Evolutionary conservation across 139 green algal genomes (phyloP), one percentile per base, ranked within the genome.

Genomic region (Chlorella sp.): DNA sequence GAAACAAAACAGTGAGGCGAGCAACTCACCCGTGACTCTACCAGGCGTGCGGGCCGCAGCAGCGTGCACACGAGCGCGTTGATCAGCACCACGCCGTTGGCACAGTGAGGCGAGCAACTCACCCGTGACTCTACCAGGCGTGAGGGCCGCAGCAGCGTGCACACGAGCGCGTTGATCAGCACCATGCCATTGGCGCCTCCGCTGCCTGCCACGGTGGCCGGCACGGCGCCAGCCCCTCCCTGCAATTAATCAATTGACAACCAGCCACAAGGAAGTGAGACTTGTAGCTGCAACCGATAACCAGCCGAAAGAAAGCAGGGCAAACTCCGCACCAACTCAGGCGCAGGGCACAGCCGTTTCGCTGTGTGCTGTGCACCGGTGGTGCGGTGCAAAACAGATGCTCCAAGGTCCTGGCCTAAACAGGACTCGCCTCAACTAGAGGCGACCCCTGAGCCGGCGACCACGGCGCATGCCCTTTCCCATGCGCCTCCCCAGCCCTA

Each of bases 41-140:
- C 78, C 65, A 92, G 83, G 29, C 74, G 75, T 0, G 83, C 75
- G 17, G 90, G 88, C 17, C 94, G 74, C 49, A 98, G 72, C 34
- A 91, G 76, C 10, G 85, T 85, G 83, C 93, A 98, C 61, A 97
- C 77, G 71, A 97, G 78, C 69, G 87, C 85, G 4, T 82, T 77
- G 6, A 98, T 31, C 70, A 96, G 73, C 62, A 89, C 81, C 82
- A 94, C 82, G 62, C 88, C 86, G 1, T 87, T 50, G 36, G 65
- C 77, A 74, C 76, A 72, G 35, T 70, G 70, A 72, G 31, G 70
- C 68, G 51, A 17, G 42, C 42, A 55, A 10, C 42, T 55, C 10
- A 17, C 17, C 10, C 17, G 42, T 55, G 42, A 17, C 42, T 55
- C 10, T 55, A 17, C n/a, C n/a, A 55, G 42, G 10, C 10, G 10